phyloP scores from a whole-genome alignment of 176 grass and related monocot genomes.

The Eleusine coracana region DNA sequence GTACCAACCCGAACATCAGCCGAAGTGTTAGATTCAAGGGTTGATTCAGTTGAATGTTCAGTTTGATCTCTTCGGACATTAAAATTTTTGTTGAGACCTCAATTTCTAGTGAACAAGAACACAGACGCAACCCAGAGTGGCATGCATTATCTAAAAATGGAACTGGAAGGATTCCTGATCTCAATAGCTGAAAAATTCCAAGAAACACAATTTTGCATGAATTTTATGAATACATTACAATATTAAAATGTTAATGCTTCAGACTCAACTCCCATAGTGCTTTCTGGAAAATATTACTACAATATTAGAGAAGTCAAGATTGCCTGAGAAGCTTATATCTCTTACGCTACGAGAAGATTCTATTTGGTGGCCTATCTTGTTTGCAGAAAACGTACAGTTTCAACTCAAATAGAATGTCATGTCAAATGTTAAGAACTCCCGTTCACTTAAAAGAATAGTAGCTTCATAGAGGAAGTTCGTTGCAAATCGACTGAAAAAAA shows the following conservation, averaged over 20 bases:
- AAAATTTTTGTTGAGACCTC: not conserved
- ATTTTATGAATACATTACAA: too few species aligned
- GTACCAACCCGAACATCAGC: slow-evolving; percentile 76
- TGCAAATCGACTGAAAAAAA: not conserved
- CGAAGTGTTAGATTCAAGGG: slow-evolving; percentile 70
- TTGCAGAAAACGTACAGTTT: not conserved
- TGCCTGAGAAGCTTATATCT: too few species aligned
- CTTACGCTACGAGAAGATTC: too few species aligned
- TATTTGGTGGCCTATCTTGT: not conserved
- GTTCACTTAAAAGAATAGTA: slow-evolving; percentile 12
- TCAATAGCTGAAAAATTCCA: not conserved
- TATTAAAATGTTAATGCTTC: too few species aligned
- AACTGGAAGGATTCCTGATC: not conserved
- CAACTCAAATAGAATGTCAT: not conserved
- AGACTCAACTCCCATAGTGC: too few species aligned
- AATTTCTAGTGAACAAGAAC: not conserved
- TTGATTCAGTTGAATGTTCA: slow-evolving; percentile 24
- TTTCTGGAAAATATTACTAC: too few species aligned
- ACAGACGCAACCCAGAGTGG: too few species aligned
- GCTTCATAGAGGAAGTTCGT: not conserved
- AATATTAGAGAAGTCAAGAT: too few species aligned
- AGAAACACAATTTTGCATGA: too few species aligned
- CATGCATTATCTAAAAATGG: too few species aligned
- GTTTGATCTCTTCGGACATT: not conserved
- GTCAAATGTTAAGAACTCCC: not conserved